Base-by-base conservation (phyloP, 2,329 filamentous ascomycete species). In the Samsoniella hepiali region DNA sequence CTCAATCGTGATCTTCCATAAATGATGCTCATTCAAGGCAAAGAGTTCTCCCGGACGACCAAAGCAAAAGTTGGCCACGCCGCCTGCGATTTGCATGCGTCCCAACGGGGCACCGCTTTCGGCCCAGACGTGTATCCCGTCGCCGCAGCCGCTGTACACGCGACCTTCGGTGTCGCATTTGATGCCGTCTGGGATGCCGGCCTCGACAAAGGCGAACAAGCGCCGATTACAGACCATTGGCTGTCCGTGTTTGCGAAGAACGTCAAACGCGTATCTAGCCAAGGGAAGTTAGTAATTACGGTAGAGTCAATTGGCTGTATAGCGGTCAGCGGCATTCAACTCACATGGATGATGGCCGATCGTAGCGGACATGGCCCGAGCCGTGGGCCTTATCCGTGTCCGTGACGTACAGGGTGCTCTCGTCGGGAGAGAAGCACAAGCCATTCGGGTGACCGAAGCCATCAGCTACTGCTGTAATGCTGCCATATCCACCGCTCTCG, bases 51-150 rank as follows among this genome's bases (percentile, higher is more conserved):
- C 77, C 7, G 76, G 67, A 9, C 68, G 71, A 0, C 80, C 79
- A 63, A 83, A 83, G 45, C 76, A 80, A 63, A 83, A 83, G 64
- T 82, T 82, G 0, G 79, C 75, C 2, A 76, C 74, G 0, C 78
- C 78, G 0, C 77, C 79, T 0, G 74, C 71, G 0, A 80, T 70
- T 0, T 78, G 44, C 10, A 81, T 78, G 53, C 77, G 77, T 5
- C 81, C 81, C 10, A 84, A 72, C 1, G 83, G 69, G 2, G 75
- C 73, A 1, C 81, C 81, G 0, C 74, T 74, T 1, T 77, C 66
- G 8, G 78, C 79, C 79, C 80, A 84, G 1, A 84, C 74, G 55
- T 78, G 77, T 11, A 84, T 69, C 3, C 81, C 81, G 64, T 83
- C 81, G 2, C 79, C 79, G 55, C 77, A 80, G 3, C 79, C 81